Base-by-base conservation (phyloP, 139 green algal genomes). In the Monoraphidium neglectum region DNA sequence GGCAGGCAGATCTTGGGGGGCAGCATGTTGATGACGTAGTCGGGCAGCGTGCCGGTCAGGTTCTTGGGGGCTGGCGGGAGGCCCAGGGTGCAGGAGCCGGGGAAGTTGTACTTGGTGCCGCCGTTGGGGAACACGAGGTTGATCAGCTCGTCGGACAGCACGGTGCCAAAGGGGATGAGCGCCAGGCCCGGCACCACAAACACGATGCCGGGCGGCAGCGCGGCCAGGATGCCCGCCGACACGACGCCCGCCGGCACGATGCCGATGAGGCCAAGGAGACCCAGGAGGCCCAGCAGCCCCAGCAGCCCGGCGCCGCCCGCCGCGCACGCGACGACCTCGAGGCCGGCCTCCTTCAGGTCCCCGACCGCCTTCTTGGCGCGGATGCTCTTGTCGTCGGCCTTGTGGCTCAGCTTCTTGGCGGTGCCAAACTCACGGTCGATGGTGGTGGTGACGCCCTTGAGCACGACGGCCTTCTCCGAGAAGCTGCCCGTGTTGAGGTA, bases 211-310 rank as follows among this genome's bases (percentile, higher is more conserved):
- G 32, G 54, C 21, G 61, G 23, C 24, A 67, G 23, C 56, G 43
- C 51, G 40, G 40, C 16, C 51, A 59, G 21, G 51, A 59, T 59
- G 16, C 16, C 51, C 16, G 16, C 21, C 21, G 51, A 53, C 4
- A 51, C 8, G 28, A 40, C n/a, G 26, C 13, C 70, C n/a, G 33
- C 57, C 26, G 70, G 70, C 3, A 77, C 23, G 2, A 77, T 38
- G 35, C 70, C 70, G 37, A 77, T 77, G 4, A 79, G 62, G 33
- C 73, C 73, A 1, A 79, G 26, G 0, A 79, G 46, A 30, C 73
- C 73, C 15, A 79, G 73, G 1, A 78, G 73, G 4, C 73, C 73
- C 46, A 79, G 62, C 5, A 80, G 38, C 13, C 74, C 74, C 32
- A 80, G 64, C 26, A 74, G 64, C 35, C 12, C 12, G 43, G 12